Base-by-base conservation (phyloP, 1,284 basidiomycete genomes). In the Tremellales sp. region DNA sequence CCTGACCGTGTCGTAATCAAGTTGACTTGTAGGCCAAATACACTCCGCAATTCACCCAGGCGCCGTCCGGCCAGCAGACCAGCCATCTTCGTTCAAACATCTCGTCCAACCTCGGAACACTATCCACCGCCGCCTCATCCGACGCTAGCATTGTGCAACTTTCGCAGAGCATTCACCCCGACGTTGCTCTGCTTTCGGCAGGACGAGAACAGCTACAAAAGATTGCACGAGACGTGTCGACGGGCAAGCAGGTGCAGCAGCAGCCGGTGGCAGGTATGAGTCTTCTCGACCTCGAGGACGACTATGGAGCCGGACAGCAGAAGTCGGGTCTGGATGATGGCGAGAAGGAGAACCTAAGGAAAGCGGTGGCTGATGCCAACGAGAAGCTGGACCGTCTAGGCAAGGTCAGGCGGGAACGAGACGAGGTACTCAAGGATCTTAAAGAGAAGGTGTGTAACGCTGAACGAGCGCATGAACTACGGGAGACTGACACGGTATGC, bases 31-130 rank as follows among this genome's bases (percentile, higher is more conserved):
- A 76, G 59, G 78, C 93, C 51, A 86, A 87, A 70, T 91, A 90
- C 70, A 86, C 87, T 27, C 87, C 92, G 60, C 71, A 83, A 35
- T 98, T 91, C 85, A 86, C 85, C 7, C 94, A 97, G 72, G 81
- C 82, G n/a, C 94, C 94, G 0, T 85, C 86, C 1, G 84, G 85
- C 0, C 79, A 81, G 0, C 76, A 84, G 54, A 88, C 86, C 27
- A 85, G 86, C 67, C 75, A 80, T 1, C 72, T 88, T 53, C 80
- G 93, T 11, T 82, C 83, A 51, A 91, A 90, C 62, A 75, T 97
- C 46, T 89, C 89, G 65, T 81, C 83, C 12, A 89, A 94, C 65
- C 75, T 82, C 23, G 78, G 78, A 4, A 83, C 89, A 0, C 77
- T 96, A 41, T 83, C 85, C 17, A 83, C 87, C 1, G 96, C 94